Base-by-base conservation (phyloP, 108 stramenopile genomes). In the Nitzschia sp. region DNA sequence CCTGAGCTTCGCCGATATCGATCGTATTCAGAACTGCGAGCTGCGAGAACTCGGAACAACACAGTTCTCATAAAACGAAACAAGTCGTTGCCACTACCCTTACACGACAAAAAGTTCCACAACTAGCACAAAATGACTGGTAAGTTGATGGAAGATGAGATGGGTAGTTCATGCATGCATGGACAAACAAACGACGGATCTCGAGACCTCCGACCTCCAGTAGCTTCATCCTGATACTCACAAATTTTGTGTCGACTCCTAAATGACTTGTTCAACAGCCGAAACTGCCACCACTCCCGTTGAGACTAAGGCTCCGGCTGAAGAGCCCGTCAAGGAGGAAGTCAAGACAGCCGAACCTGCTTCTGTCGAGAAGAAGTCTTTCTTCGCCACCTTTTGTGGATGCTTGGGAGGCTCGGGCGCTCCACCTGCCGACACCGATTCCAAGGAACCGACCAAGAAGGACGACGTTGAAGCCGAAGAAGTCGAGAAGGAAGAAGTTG, bases 321-420 rank as follows among this genome's bases (percentile, higher is more conserved):
- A 21, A 29, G 46, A 8, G 9, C 63, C 63, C 27, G 63, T 16
- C 28, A 64, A 15, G 38, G 60, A 64, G 46, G 28, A 54, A n/a
- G 25, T 32, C 31, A 44, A 56, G 34, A 32, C 57, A 5, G 45
- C 25, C 11, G 48, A 41, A 23, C 13, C 47, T 19, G 29, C 25
- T 4, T 53, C 29, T 35, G 54, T 17, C 19, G 29, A 31, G 1
- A 50, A 48, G 48, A 66, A 66, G 64, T 53, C 50, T 32, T 31
- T 68, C 53, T 68, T 68, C 41, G 53, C 66, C 53, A 35, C n/a
- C 16, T 16, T 68, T 28, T 55, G 66, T 29, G 53, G 66, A 26
- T 68, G 66, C 66, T 56, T 68, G 17, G 54, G 66, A 55, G 66
- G 66, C 22, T 8, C 60, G 16, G 19, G 4, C 4, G 19, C 48